Evolutionary conservation across 257 asterid species (phyloP).

Genomic region (Solanum pinnatisectum): DNA sequence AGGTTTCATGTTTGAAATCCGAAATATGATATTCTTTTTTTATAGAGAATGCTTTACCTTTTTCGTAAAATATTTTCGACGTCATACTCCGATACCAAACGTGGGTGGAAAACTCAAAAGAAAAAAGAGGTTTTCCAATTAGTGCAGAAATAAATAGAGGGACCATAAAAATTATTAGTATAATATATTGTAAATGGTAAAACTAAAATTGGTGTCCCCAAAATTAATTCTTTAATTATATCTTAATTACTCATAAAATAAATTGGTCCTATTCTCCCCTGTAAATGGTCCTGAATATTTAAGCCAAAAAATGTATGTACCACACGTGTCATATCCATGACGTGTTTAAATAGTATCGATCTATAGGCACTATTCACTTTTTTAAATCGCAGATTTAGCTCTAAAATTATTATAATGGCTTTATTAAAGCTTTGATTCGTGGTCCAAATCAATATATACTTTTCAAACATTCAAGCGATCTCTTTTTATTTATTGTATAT

Average conservation of each 20-base stretch:
- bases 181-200: neutral
- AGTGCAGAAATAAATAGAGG: neutral
- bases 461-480: neutral
- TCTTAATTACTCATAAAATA: neutral
- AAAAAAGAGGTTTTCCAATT: neutral
- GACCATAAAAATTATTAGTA: neutral
- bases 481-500: neutral
- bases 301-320: neutral
- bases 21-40: neutral
- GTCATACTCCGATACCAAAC: fast-evolving
- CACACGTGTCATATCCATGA: neutral
- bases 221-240: neutral
- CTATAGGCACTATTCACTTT: neutral
- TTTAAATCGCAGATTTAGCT: neutral
- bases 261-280: neutral
- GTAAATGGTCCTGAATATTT: neutral
- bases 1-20: neutral
- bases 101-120: neutral
- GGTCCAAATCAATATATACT: neutral
- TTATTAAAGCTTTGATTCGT: neutral
- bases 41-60: neutral
- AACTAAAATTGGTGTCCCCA: neutral
- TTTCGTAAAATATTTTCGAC: fast-evolving
- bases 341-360: neutral
- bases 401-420: neutral